Base-by-base conservation (phyloP, 1,284 basidiomycete genomes). In the Peniophora sp. region DNA sequence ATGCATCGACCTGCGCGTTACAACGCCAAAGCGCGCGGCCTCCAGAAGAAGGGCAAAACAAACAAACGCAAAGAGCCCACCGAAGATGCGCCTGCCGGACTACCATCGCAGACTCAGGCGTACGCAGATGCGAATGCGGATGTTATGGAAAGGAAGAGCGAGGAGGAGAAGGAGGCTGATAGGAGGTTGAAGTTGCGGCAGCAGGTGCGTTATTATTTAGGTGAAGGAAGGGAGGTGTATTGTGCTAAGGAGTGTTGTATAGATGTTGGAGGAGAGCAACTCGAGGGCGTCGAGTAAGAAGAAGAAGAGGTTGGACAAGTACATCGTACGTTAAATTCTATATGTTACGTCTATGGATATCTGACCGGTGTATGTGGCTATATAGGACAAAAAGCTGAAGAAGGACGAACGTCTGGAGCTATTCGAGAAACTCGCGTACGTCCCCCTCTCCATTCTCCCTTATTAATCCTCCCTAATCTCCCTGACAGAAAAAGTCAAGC, bases 321-420 rank as follows among this genome's bases (percentile, higher is more conserved):
- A 90, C 59, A 90, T 93, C 57, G 89, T 89, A 51, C 56, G 77
- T 63, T 3, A 14, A 17, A 19, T 54, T 3, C 16, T 19, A 19
- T 54, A 20, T 50, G 46, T 17, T 22, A 39, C 34, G 46, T 22
- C 8, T 44, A 25, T 48, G 5, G 27, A 32, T 2, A n/a, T 10
- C 38, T n/a, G 38, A 20, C 38, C 34, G n/a, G 10, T 10, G n/a
- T 36, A n/a, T 41, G n/a, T 16, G 19, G 38, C n/a, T n/a, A n/a
- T 41, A 41, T n/a, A 92, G 89, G 85, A 89, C 50, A 92, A 92
- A 67, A 92, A 92, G 65, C 68, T 93, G 46, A 89, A 85, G 67
- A 89, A 91, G 63, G 91, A 93, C 59, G 88, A 90, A 56, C 78
- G 89, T 45, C 62, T 79, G 2, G 64, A 74, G 19, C 73, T 93